phyloP scores from a whole-genome alignment of 768 basidiomycete species.

The Nevesoporus exiguus region DNA sequence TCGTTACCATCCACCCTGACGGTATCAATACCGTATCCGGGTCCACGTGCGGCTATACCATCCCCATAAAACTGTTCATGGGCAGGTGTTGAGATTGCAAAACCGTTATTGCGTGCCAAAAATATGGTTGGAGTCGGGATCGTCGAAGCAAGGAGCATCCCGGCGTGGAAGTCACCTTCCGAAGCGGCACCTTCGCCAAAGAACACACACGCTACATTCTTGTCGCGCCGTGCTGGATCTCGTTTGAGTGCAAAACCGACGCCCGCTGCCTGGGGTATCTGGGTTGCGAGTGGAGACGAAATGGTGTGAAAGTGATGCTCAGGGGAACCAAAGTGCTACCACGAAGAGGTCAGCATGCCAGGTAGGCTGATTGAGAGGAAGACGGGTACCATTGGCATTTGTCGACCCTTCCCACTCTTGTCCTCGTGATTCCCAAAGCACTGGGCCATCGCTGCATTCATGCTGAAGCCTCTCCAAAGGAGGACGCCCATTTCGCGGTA shows the following conservation, averaged over 20 bases:
- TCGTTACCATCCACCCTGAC: slow-evolving; percentile 95
- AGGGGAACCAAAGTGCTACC: slow-evolving; percentile 80
- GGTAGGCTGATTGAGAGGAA: not conserved
- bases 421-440: slow-evolving; percentile 89
- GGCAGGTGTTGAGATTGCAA: slow-evolving; percentile 91
- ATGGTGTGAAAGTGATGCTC: slow-evolving; percentile 90
- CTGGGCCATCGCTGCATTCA: slow-evolving; percentile 85
- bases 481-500: slow-evolving; percentile 93
- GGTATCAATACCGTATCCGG: slow-evolving; percentile 88
- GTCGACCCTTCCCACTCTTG: slow-evolving; percentile 75
- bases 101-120: slow-evolving; percentile 82
- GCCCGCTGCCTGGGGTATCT: slow-evolving; percentile 93
- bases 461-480: slow-evolving; percentile 78
- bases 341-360: slow-evolving; percentile 8
- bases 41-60: slow-evolving; percentile 88
- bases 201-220: slow-evolving; percentile 81
- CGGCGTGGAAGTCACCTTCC: slow-evolving; percentile 95
- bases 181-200: slow-evolving; percentile 95
- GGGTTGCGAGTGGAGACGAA: slow-evolving; percentile 89
- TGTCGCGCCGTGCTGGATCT: slow-evolving; percentile 60
- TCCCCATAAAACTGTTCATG: slow-evolving; percentile 90
- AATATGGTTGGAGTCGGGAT: slow-evolving; percentile 72
- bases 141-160: slow-evolving; percentile 74
- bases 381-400: slow-evolving; percentile 83
- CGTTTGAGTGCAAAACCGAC: slow-evolving; percentile 87